Conservation (phyloP, 148 eudicot genomes). For the Rhododendron ovatum region DNA sequence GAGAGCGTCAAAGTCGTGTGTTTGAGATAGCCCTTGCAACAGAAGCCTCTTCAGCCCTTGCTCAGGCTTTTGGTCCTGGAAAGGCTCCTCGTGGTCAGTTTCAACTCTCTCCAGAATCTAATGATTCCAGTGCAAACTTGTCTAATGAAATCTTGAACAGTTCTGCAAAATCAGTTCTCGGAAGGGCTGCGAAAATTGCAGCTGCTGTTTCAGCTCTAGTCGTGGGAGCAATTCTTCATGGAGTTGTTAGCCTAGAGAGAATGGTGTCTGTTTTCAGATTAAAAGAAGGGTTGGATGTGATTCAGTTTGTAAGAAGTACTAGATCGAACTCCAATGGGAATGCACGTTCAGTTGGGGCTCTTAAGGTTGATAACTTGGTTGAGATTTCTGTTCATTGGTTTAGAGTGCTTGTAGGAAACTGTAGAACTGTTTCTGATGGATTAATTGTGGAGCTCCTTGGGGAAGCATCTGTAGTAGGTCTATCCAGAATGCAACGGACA, state of each 20-base stretch:
- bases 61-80: constrained; percentile 61
- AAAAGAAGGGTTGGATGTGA: constrained; percentile 80
- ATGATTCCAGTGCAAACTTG: constrained; percentile 40
- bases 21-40: constrained; percentile 94
- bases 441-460: constrained; percentile 88
- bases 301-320: constrained; percentile 62
- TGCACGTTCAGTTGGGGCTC: constrained; percentile 60
- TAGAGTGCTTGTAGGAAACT: constrained; percentile 95
- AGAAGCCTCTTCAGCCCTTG: constrained; percentile 81
- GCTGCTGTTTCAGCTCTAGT: constrained; percentile 89
- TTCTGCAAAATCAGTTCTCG: constrained; percentile 52
- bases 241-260: constrained; percentile 88
- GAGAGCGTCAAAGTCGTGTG: constrained; percentile 95
- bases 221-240: constrained; percentile 81
- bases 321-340: constrained; percentile 81
- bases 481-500: constrained; percentile 86
- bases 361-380: constrained; percentile 63
- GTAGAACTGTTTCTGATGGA: constrained; percentile 83
- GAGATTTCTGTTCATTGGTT: constrained; percentile 90
- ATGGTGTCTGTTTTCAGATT: constrained; percentile 85
- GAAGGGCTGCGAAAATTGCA: constrained; percentile 60
- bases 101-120: constrained; percentile 69
- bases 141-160: constrained; percentile 50
- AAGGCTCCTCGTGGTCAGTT: constrained; percentile 68
- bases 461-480: constrained; percentile 77